Base-by-base conservation (phyloP, 768 basidiomycete species). In the Strobilomyces dryophilus region DNA sequence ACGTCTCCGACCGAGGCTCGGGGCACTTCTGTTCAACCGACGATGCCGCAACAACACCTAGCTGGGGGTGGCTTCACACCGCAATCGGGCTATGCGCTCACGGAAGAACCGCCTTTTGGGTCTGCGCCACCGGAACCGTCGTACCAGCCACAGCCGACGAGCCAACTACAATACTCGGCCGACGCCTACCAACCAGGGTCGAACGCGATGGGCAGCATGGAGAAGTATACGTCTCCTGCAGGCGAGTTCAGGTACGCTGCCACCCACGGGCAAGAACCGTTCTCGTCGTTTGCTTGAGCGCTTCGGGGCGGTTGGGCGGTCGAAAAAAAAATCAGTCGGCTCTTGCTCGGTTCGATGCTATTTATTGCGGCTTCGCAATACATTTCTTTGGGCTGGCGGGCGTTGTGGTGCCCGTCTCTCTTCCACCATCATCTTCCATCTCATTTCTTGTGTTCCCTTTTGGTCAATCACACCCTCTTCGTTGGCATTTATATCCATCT, bases 181-280 rank as follows among this genome's bases (percentile, higher is more conserved):
- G 58, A 68, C 15, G 55, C 56, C 1, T 66, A 59, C 31, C 61
- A 54, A 3, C 54, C 54, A 8, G 43, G 35, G 17, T 17, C 62
- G 18, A 57, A 32, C n/a, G 21, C 47, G 14, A 52, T 68, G 49
- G 47, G 45, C 36, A 52, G 39, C 14, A 47, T 68, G 32, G 42
- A 49, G 36, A 45, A 57, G 15, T 67, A 67, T 24, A 49, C 45
- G 14, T 35, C 63, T 8, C 49, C 68, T 3, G 3, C 57, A 21
- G 50, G 45, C 27, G 66, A 64, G 11, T 70, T 59, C n/a, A 45
- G 61, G 4, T 67, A 58, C 11, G 20, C 57, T 5, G 31, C 69
- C 4, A 49, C 55, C 15, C 67, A 66, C 9, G 58, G 51, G 17
- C 62, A 67, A 47, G 66, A 63, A 24, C 57, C 59, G 27, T 71